Evolutionary conservation across 768 basidiomycete species (phyloP), one percentile per base, ranked within the genome.

Genomic region (Mycena polygramma): DNA sequence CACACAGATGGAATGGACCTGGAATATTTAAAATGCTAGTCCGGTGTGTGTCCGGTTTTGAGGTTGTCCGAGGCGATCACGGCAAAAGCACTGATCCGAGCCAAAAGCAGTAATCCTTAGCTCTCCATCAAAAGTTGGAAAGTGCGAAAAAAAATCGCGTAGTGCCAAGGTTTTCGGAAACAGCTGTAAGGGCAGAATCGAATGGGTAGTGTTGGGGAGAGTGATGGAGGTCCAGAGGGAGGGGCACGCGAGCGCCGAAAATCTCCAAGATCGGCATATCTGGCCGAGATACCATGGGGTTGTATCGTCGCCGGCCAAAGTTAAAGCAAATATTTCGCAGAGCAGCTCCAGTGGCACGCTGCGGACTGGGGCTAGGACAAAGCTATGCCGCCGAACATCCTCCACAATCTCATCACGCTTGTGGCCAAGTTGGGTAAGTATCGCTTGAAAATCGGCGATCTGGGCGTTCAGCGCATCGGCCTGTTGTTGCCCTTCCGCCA

Each of bases 251-350:
- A 46, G 15, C 45, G 17, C 45, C 14, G 15, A 15, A 19, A 15
- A 19, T 46, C 45, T 46, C 45, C 45, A 46, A 7, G 45, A 46
- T 11, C 17, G 45, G 45, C 45, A 46, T 15, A 46, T 7, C 7
- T 46, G 45, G 45, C 45, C 45, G 17, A 46, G 17, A 46, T 19
- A 19, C 45, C 45, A 46, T 7, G 45, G 45, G 15, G 14, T 7
- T 19, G 4, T 17, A 17, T 45, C 15, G 4, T 46, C 20, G 22
- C 55, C 20, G 6, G 36, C 6, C 22, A 36, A 19, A 8, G 19
- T 36, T 37, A 20, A 22, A 24, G 13, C 19, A 7, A 57, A 57
- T 41, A 57, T 57, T 57, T 57, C 55, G 55, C 37, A 57, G 41
- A 57, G 19, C 55, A 57, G 9, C 30, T 57, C 55, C 9, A 17